Conservation (phyloP, 2,329 filamentous ascomycete genomes). For the Ophiostoma piceae region DNA sequence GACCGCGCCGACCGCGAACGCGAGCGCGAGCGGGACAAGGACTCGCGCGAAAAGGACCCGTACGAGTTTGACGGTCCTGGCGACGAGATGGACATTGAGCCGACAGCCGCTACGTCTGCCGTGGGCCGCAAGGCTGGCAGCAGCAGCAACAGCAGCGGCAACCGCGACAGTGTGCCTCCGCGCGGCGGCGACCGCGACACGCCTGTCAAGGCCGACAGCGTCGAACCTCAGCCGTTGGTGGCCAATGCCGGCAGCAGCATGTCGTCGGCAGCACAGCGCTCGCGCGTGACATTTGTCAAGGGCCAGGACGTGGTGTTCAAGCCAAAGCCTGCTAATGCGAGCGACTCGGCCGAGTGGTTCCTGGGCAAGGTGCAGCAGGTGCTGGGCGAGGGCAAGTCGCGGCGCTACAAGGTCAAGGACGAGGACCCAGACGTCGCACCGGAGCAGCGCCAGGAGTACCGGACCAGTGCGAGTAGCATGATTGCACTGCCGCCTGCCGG, state of each 20-base stretch:
- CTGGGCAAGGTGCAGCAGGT: constrained; percentile 73
- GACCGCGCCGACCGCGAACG: constrained; percentile 24
- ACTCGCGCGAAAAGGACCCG: constrained; percentile 22
- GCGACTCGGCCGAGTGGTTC: constrained; percentile 60
- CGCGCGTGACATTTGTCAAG: constrained; percentile 54
- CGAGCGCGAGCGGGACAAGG: constrained; percentile 20
- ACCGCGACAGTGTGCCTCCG: constrained; percentile 36
- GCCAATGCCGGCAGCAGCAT: constrained; percentile 1
- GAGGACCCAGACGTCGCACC: constrained; percentile 64
- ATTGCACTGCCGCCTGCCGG: constrained; percentile 64
- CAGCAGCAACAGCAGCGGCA: constrained; percentile 29
- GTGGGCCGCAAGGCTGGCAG: constrained; percentile 34
- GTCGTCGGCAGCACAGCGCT: constrained; percentile 38
- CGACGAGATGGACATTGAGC: constrained; percentile 41
- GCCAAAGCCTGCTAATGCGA: constrained; percentile 47
- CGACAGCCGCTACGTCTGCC: constrained; percentile 36
- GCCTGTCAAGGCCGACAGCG: constrained; percentile 52
- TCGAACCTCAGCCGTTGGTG: constrained; percentile 43
- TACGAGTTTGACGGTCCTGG: constrained; percentile 43
- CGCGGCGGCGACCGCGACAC: constrained; percentile 37
- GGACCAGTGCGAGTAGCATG: constrained; percentile 67
- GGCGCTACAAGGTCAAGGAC: constrained; percentile 74
- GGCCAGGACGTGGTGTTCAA: constrained; percentile 64
- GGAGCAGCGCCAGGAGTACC: constrained; percentile 61
- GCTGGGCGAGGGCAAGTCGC: constrained; percentile 68